Conservation (phyloP, 441 rosid genomes). For the Breynia disticha region DNA sequence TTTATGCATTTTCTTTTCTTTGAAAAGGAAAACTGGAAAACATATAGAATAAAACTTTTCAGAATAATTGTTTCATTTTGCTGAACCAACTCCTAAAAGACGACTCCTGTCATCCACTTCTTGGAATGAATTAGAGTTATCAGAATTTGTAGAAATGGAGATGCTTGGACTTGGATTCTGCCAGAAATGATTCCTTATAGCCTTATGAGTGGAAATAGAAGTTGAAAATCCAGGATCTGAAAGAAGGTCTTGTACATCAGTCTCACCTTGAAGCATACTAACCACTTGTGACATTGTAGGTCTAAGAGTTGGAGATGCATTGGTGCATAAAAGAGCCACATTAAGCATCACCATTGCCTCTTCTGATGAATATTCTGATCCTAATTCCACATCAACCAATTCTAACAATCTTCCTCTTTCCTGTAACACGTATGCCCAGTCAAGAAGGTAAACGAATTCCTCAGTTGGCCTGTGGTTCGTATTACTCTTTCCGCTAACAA, state of each 20-base stretch:
- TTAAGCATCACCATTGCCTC: constrained; percentile 72
- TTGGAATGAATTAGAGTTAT: constrained; percentile 21
- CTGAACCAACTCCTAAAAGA: constrained; percentile 27
- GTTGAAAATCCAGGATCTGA: constrained; percentile 68
- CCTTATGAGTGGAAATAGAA: constrained; percentile 44
- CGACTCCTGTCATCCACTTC: constrained; percentile 28
- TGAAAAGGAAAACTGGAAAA: no score
- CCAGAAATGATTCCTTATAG: constrained; percentile 80
- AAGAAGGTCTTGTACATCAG: constrained; percentile 62
- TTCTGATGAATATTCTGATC: constrained; percentile 41
- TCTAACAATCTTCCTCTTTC: constrained; percentile 65
- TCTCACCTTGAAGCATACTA: constrained; percentile 74
- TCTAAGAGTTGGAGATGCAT: constrained; percentile 75
- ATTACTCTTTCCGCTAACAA: constrained; percentile 63
- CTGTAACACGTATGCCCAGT: constrained; percentile 82
- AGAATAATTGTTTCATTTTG: neutral
- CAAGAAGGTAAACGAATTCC: constrained; percentile 74
- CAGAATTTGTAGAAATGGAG: constrained; percentile 40
- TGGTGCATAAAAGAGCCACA: constrained; percentile 69
- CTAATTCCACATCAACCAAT: constrained; percentile 56
- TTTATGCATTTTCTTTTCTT: no score
- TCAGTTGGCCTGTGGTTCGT: constrained; percentile 71
- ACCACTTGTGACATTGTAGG: constrained; percentile 86
- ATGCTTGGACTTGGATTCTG: constrained; percentile 49
- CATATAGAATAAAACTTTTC: no score